Evolutionary conservation across 768 basidiomycete species (phyloP).

Genomic region (Heimioporus sp.): DNA sequence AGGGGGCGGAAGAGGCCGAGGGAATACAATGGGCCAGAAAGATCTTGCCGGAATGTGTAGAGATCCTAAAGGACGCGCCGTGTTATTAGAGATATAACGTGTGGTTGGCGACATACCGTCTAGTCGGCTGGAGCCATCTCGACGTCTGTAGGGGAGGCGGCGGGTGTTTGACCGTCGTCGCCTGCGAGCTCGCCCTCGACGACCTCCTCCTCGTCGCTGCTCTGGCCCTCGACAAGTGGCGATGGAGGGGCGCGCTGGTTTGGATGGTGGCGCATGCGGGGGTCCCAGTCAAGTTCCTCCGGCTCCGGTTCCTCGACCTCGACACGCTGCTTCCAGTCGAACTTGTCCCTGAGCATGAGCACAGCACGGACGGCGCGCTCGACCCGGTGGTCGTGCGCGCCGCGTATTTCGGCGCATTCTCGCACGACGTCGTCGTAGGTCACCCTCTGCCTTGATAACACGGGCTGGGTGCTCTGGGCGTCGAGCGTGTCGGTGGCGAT

Average conservation of each 20-base stretch:
- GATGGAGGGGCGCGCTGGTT: conserved; percentile 13
- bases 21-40: conserved; percentile 39
- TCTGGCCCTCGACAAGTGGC: conserved; percentile 32
- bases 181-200: conserved; percentile 31
- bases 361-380: conserved; percentile 81
- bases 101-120: no score
- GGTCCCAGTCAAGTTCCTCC: conserved; percentile 74
- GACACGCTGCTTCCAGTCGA: conserved; percentile 81
- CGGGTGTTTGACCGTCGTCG: conserved; percentile 28
- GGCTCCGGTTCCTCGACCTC: conserved; percentile 78
- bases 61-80: conserved; percentile 42
- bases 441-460: conserved; percentile 20
- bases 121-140: no score
- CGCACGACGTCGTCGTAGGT: conserved; percentile 57
- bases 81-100: conserved; percentile 23
- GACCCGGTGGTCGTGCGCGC: conserved; percentile 71
- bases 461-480: conserved; percentile 31
- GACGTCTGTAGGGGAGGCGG: conserved; percentile 3
- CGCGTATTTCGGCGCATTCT: conserved; percentile 65
- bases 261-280: conserved; percentile 35
- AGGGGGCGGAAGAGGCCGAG: conserved; percentile 16
- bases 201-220: conserved; percentile 36
- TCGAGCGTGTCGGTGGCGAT: conserved; percentile 45
- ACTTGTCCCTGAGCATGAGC: conserved; percentile 72
- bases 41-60: conserved; percentile 39